These are phyloP conservation scores for Pichia kudriavzevii DNA, from an alignment of 1,139 yeast species.

Conservation along the genomic window DNA sequence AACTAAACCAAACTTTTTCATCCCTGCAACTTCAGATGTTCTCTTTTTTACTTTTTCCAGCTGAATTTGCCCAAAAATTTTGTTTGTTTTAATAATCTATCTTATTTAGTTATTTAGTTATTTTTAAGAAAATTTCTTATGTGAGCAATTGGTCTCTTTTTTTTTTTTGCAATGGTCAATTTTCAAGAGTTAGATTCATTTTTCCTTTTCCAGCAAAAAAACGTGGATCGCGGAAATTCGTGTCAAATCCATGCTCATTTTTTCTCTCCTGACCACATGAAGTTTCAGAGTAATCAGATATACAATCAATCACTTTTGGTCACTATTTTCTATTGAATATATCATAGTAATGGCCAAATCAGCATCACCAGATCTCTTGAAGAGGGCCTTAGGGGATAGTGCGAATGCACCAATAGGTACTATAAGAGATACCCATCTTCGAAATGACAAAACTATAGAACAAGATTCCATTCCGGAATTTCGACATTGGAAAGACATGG, in stretches of 20 bases:
- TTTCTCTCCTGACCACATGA: too few relatives aligned
- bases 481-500: constrained; percentile 52
- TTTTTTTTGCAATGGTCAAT: background rate
- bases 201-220: background rate
- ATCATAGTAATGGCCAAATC: constrained; percentile 5
- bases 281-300: too few relatives aligned
- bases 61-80: background rate
- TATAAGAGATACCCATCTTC: constrained; percentile 7
- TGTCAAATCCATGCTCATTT: too few relatives aligned
- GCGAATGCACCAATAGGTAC: constrained; percentile 15
- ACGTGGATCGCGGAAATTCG: too few relatives aligned
- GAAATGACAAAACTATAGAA: background rate
- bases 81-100: background rate
- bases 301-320: too few relatives aligned
- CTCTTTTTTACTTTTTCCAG: background rate
- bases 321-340: too few relatives aligned
- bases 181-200: background rate
- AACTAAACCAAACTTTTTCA: too few relatives aligned
- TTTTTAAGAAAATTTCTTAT: background rate
- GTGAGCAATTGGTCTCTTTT: too few relatives aligned
- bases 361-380: constrained; percentile 15
- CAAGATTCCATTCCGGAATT: constrained; percentile 21
- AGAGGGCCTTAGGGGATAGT: constrained; percentile 21
- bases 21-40: background rate
- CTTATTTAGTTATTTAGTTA: background rate